Percentiles rank a stretch among this genome's conserved stretches.
phyloP scores from a whole-genome alignment of 192 early-diverging fungal genomes.

The Backusella sp. region DNA sequence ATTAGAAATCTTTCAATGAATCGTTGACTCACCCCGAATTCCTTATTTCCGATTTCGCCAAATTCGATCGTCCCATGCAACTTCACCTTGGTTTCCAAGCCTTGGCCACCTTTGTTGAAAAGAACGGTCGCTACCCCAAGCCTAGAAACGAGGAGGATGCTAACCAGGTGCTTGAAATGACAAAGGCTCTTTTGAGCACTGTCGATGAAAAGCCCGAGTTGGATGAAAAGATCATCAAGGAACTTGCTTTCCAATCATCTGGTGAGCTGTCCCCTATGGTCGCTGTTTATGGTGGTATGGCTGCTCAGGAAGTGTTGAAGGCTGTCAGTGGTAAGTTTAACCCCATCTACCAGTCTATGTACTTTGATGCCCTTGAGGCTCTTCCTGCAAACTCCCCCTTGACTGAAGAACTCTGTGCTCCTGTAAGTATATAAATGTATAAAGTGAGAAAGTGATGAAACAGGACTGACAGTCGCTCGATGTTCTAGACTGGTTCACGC shows the following conservation, averaged over 20 bases:
- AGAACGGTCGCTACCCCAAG: slow-evolving; percentile 72
- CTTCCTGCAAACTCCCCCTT: slow-evolving; percentile 68
- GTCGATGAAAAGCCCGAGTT: slow-evolving; percentile 74
- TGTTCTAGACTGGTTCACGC: slow-evolving; percentile 67
- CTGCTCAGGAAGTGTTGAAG: slow-evolving; percentile 98
- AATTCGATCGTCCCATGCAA: slow-evolving; percentile 95
- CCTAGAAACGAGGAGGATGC: slow-evolving; percentile 89
- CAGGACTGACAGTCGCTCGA: not conserved
- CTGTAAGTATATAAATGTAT: slow-evolving; percentile 36
- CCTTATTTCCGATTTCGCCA: slow-evolving; percentile 91
- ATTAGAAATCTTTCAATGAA: slow-evolving; percentile 67
- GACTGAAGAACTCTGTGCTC: slow-evolving; percentile 74
- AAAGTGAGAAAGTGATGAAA: not conserved
- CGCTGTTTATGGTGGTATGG: slow-evolving; percentile 94
- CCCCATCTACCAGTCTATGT: slow-evolving; percentile 90
- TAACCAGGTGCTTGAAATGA: slow-evolving; percentile 65
- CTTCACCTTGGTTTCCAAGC: slow-evolving; percentile 95
- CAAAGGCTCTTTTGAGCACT: slow-evolving; percentile 72
- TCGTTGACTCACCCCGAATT: slow-evolving; percentile 81
- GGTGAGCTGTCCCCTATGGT: slow-evolving; percentile 95
- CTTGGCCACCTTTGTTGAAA: slow-evolving; percentile 74
- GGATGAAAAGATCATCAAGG: slow-evolving; percentile 82
- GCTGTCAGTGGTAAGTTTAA: slow-evolving; percentile 92
- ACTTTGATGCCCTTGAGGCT: slow-evolving; percentile 97
- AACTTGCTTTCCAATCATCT: slow-evolving; percentile 83